Base-by-base conservation (phyloP, 2,329 filamentous ascomycete genomes). In the Fusarium sp. region DNA sequence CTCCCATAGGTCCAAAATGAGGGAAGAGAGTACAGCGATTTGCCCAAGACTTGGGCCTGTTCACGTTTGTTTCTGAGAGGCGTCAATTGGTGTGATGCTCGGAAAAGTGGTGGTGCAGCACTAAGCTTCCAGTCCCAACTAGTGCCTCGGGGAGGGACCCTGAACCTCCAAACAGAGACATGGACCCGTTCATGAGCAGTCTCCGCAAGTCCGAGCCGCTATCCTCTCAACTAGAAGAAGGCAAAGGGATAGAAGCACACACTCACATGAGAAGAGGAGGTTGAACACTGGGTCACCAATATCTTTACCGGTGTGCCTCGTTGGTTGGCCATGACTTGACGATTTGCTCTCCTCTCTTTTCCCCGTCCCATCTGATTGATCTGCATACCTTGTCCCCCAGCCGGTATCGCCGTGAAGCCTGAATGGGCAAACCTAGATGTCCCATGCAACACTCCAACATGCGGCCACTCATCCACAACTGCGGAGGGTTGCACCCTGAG, bases 51-150 rank as follows among this genome's bases (percentile, higher is more conserved):
- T 27, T 36, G 33, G 63, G 10, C 61, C 54, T 22, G 56, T 64
- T 71, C 65, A 74, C 65, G 64, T 74, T 71, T 65, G 40, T 63
- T 74, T 68, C 47, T 35, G 22, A 61, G 59, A 66, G 54, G 59
- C 73, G 69, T 66, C 50, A 59, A 74, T 73, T 75, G 69, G 62
- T 64, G 74, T 56, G 36, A 22, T 42, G 33, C 22, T 36, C 7
- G 29, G 6, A 36, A 29, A 38, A 38, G 25, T 29, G 29, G 64
- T 35, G 40, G 59, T 45, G n/a, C 50, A 20, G 52, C 50, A 71
- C 61, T 75, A 68, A 20, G 45, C 66, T 58, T 56, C 9, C 45
- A 47, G 45, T 47, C 45, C 45, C 8, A 47, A 14, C 50, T 73
- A 60, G 73, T 58, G 18, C 45, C 31, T 62, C 40, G 16, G 50